Base-by-base conservation (phyloP, 352 stramenopile genomes). In the Phytophthora meadii region DNA sequence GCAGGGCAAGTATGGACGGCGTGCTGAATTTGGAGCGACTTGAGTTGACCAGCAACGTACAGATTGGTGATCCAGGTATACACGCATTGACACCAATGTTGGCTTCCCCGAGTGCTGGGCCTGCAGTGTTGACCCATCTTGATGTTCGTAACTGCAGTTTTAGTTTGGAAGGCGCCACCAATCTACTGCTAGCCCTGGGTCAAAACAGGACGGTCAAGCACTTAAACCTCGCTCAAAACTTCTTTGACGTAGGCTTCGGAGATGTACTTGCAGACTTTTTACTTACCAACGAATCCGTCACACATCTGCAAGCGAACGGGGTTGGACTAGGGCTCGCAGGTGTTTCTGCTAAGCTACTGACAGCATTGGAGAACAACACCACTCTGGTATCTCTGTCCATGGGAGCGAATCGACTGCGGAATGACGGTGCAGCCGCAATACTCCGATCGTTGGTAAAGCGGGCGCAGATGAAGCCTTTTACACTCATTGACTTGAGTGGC, bases 211-310 rank as follows among this genome's bases (percentile, higher is more conserved):
- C 74, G 11, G 45, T 94, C 25, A 79, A 44, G 17, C 68, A 86
- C 54, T 68, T 94, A 19, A 81, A 93, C 52, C 34, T 94, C 30
- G 84, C 84, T 36, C 79, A 92, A 45, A 93, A 93, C 50, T 93
- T 93, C 56, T 76, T 92, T 24, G 83, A 83, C 9, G 77, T 65
- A 37, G 68, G 65, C 15, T 82, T 93, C 60, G 84, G 84, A 10
- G 84, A 93, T 44, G 56, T 92, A 1, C 67, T 95, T n/a, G 84
- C 76, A 5, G 72, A 82, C 17, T 91, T 92, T 30, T 40, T 95
- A 30, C 24, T 74, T 32, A 77, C 72, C 6, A 95, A 95, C 41
- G 36, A 70, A 15, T 77, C 68, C 0, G 50, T 95, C 9, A 63
- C 72, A 32, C 61, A 67, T 37, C 65, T 95, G 17, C 72, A 83